Conservation (phyloP, 768 basidiomycete genomes). For the Udeniomyces megalosporus region DNA sequence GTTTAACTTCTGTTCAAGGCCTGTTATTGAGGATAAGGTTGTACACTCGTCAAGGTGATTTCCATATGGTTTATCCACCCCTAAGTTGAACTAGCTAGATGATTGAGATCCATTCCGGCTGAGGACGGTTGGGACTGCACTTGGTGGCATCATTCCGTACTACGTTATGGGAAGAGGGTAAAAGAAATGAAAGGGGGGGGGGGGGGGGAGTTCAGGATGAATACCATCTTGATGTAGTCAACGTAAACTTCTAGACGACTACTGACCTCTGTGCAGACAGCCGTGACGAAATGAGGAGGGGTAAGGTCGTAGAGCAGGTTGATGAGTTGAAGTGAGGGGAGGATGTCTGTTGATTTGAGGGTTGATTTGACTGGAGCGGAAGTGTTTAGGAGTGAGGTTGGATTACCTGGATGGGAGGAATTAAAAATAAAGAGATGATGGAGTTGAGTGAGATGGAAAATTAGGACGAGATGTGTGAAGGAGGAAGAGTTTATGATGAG, state of each 20-base stretch:
- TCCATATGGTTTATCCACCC: neutral
- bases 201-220: too few relatives aligned
- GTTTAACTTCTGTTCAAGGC: neutral
- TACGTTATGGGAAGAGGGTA: neutral
- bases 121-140: constrained; percentile 2
- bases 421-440: too few relatives aligned
- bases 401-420: neutral
- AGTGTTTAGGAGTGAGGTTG: constrained; percentile 1
- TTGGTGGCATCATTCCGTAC: constrained; percentile 10
- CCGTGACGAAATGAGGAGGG: constrained; percentile 78
- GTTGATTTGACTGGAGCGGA: neutral
- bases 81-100: neutral
- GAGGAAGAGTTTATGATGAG: constrained; percentile 17
- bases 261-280: constrained; percentile 67
- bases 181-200: neutral
- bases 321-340: constrained; percentile 37
- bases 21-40: neutral
- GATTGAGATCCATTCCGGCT: neutral
- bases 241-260: neutral
- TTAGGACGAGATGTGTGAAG: constrained; percentile 1
- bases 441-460: neutral
- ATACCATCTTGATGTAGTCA: neutral
- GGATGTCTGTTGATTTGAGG: constrained; percentile 37
- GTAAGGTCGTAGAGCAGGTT: constrained; percentile 90
- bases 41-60: neutral